Percentiles rank a stretch among this genome's conserved stretches.
Evolutionary conservation across 176 grass and related monocot genomes (phyloP).

Genomic region (Rhynchospora pubera): DNA sequence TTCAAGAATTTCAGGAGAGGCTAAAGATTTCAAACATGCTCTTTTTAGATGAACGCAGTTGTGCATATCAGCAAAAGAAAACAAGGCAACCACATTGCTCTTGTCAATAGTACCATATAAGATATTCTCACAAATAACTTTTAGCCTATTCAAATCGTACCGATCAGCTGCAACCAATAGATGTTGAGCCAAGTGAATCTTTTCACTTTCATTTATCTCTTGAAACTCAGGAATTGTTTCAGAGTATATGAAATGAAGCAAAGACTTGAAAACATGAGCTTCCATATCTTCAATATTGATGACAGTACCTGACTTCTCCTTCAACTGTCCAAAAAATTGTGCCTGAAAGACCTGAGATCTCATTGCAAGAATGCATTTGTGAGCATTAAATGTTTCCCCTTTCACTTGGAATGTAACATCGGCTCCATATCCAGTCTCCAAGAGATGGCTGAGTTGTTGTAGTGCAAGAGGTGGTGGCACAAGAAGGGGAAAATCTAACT

Average conservation of each 20-base stretch:
- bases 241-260: conserved; percentile 19
- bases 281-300: conserved; percentile 16
- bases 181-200: background rate
- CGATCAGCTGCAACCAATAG: background rate
- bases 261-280: conserved; percentile 15
- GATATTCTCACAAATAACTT: background rate
- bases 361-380: conserved; percentile 1
- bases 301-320: background rate
- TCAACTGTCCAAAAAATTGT: conserved; percentile 26
- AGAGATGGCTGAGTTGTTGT: conserved; percentile 1
- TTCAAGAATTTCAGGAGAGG: background rate
- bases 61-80: background rate
- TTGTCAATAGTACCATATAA: background rate
- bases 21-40: background rate
- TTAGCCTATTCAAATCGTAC: conserved; percentile 3
- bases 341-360: conserved; percentile 8
- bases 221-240: conserved; percentile 6
- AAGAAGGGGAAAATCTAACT: background rate
- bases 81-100: background rate
- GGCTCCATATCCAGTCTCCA: background rate
- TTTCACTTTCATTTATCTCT: background rate
- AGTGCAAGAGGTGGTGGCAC: conserved; percentile 2
- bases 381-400: conserved; percentile 4
- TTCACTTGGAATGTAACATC: conserved; percentile 21
- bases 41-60: background rate